Evolutionary conservation across 2,329 filamentous ascomycete species (phyloP), one percentile per base, ranked within the genome.

Genomic region (Trichoderma sp.): DNA sequence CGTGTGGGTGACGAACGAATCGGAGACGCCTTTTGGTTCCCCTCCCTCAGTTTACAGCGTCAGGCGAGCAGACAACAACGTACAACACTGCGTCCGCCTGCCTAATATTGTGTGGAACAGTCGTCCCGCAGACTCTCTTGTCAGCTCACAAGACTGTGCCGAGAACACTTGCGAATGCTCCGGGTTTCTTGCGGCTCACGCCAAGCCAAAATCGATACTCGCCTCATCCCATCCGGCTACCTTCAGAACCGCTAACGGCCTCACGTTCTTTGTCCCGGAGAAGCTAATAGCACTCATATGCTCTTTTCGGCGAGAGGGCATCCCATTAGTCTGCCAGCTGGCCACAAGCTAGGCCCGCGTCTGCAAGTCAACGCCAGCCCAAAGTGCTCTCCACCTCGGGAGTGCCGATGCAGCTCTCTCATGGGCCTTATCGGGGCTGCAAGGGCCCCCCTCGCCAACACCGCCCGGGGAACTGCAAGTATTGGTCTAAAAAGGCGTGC

Each of bases 281-380:
- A 7, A 29, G 33, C 27, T 27, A 63, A 38, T 11, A 18, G n/a
- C n/a, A 50, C 45, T 60, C 50, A 56, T 56, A 56, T 24, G 50
- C 21, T 29, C 56, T n/a, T 24, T 56, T 56, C 27, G 24, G 60
- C 12, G 21, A 35, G 38, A 50, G 27, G 18, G 21, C 41, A 45
- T 65, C 60, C 33, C 27, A 6, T 67, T 41, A 71, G 53, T 8
- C 29, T 60, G 67, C 50, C 53, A 71, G 53, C 67, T 60, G 67
- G 67, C 45, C 27, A 38, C 59, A 74, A n/a, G 72, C 35, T 74
- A 64, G 18, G 38, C 72, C 72, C 31, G 24, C 35, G 24, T 75
- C 73, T 75, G 73, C 73, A 75, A 75, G 73, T 75, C 73, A 75
- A 64, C 65, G 33, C 45, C 66, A 38, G 33, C n/a, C 71, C 65